phyloP scores from a whole-genome alignment of 306 rosid species.

The Mimosa pudica region DNA sequence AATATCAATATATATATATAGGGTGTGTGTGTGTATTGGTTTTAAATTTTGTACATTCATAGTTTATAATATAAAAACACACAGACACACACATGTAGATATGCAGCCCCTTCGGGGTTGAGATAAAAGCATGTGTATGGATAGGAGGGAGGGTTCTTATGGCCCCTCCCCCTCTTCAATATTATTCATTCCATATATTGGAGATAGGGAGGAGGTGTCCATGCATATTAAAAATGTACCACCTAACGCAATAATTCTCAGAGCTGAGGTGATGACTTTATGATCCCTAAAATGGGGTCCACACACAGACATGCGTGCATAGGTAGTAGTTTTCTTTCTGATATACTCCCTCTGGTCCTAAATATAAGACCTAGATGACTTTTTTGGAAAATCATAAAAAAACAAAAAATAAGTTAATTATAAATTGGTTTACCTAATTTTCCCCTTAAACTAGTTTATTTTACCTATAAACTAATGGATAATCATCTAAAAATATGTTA shows the following conservation, averaged over 20 bases:
- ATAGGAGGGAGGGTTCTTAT: background rate
- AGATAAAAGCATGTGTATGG: background rate
- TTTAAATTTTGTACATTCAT: too few species aligned
- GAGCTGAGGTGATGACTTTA: background rate
- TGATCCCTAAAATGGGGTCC: conserved; percentile 19
- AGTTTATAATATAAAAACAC: background rate
- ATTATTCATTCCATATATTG: background rate
- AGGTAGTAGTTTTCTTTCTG: background rate
- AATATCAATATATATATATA: background rate
- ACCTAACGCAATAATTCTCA: conserved; percentile 33
- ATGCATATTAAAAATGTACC: conserved; percentile 12
- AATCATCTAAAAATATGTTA: too few species aligned
- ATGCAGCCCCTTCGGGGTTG: conserved; percentile 10
- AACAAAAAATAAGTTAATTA: too few species aligned
- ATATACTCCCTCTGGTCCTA: too few species aligned
- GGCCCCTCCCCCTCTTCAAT: conserved; percentile 1
- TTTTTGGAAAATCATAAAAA: too few species aligned
- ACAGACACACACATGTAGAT: background rate
- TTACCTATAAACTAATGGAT: too few species aligned
- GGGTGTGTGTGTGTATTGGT: too few species aligned
- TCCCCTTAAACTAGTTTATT: too few species aligned
- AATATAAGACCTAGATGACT: too few species aligned
- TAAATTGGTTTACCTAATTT: too few species aligned
- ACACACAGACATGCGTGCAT: background rate
- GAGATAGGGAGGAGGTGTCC: conserved; percentile 7